A percentile compares a stretch with the other conserved stretches of the same genome.
Conservation (phyloP, 192 early-diverging fungal species). For the Phlyctochytrium bullatum region DNA sequence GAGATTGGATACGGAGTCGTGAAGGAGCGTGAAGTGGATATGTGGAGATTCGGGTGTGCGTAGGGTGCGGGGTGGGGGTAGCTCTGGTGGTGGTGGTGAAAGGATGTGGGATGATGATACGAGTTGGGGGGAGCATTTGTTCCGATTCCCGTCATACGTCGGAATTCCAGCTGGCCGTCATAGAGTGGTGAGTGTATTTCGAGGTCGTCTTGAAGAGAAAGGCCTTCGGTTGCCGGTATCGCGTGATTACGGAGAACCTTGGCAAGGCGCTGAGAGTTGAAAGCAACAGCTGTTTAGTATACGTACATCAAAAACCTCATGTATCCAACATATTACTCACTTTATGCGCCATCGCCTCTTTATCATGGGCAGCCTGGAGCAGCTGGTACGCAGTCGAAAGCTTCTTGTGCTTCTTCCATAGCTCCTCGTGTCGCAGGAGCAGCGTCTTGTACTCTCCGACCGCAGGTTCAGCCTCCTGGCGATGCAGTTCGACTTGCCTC, state of each 20-base stretch:
- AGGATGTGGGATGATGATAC: slow-evolving; percentile 1
- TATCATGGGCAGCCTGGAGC: not conserved
- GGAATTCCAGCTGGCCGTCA: not conserved
- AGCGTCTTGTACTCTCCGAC: not conserved
- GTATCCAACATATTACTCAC: too few relatives aligned
- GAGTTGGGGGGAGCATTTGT: too few relatives aligned
- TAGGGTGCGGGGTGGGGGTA: too few relatives aligned
- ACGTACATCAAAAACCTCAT: too few relatives aligned
- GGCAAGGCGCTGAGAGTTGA: not conserved
- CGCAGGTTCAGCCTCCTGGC: not conserved
- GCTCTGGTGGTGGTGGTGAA: too few relatives aligned
- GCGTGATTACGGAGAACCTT: not conserved
- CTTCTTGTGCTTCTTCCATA: slow-evolving; percentile 1
- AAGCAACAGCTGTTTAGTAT: too few relatives aligned
- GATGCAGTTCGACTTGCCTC: not conserved
- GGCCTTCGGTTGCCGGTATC: not conserved
- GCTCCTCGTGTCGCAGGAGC: slow-evolving; percentile 1
- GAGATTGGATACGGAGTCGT: too few relatives aligned
- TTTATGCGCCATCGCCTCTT: not conserved
- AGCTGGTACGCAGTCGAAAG: not conserved
- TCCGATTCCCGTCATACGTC: not conserved
- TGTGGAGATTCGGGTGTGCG: too few relatives aligned
- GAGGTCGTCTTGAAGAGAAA: not conserved
- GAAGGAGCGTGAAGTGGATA: too few relatives aligned
- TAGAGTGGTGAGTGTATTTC: not conserved